These are phyloP conservation scores for Metarhizium guizhouense DNA, from an alignment of 2,329 filamentous ascomycete species.

Conservation along the genomic window DNA sequence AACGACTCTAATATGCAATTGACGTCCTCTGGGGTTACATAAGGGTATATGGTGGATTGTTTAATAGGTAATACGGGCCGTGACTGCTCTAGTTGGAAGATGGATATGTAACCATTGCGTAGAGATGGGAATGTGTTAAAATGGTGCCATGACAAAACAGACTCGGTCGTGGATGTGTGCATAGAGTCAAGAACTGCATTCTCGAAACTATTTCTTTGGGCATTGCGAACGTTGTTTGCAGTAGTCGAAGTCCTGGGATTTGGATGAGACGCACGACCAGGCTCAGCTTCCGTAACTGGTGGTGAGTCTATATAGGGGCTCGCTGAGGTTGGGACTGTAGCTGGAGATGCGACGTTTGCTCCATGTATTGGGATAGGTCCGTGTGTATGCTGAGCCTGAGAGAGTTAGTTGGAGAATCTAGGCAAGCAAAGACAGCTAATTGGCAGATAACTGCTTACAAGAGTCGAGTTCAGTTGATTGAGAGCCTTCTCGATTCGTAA, in stretches of 20 bases:
- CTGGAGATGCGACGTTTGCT: background rate
- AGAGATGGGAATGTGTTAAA: constrained; percentile 36
- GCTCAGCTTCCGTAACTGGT: constrained; percentile 3
- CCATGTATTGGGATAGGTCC: constrained; percentile 5
- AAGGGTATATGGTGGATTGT: constrained; percentile 29
- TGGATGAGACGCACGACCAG: constrained; percentile 13
- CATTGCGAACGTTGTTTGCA: constrained; percentile 9
- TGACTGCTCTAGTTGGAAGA: constrained; percentile 38
- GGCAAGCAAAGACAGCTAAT: too few species aligned
- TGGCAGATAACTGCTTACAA: constrained; percentile 20
- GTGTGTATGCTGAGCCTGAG: constrained; percentile 1
- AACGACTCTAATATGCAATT: constrained; percentile 33
- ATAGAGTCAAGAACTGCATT: constrained; percentile 41
- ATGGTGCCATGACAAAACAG: constrained; percentile 41
- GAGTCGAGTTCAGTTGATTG: constrained; percentile 31
- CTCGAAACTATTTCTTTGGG: constrained; percentile 22
- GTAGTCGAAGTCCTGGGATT: constrained; percentile 14
- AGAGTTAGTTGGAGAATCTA: background rate
- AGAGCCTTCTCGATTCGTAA: constrained; percentile 37
- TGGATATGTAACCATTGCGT: constrained; percentile 31
- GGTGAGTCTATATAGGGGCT: constrained; percentile 3
- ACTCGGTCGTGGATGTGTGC: constrained; percentile 42
- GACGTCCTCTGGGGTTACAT: constrained; percentile 31
- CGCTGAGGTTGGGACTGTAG: background rate
- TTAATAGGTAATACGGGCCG: constrained; percentile 26